Conservation (phyloP, 495 filamentous ascomycete species). For the Parachaetomium inaequale region DNA sequence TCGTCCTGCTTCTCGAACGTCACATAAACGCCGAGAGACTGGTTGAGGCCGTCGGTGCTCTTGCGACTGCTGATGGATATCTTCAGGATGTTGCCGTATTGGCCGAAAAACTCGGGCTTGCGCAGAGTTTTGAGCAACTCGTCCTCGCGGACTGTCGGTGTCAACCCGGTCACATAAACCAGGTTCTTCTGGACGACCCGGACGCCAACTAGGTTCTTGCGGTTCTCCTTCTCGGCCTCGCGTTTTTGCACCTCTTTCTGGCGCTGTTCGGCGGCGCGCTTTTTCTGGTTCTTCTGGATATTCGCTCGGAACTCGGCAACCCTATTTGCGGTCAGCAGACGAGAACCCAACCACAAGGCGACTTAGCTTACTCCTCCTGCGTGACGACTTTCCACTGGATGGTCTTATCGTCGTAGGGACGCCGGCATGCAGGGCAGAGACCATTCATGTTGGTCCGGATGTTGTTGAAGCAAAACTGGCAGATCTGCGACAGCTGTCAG, state of each 20-base stretch:
- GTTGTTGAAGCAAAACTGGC: conserved; percentile 99
- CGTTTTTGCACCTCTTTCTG: conserved; percentile 94
- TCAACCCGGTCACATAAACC: conserved; percentile 94
- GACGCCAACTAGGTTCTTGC: conserved; percentile 91
- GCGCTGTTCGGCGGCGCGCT: conserved; percentile 75
- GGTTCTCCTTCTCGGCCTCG: conserved; percentile 89
- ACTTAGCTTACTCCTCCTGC: conserved; percentile 70
- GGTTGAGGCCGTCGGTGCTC: conserved; percentile 60
- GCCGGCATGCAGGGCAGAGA: conserved; percentile 90
- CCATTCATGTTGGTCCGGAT: conserved; percentile 95
- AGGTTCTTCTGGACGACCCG: conserved; percentile 97
- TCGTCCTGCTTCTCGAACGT: conserved; percentile 88
- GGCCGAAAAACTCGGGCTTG: conserved; percentile 88
- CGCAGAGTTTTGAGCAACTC: conserved; percentile 83
- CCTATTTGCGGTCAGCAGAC: conserved; percentile 38
- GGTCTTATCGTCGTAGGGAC: conserved; percentile 91
- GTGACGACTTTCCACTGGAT: conserved; percentile 94
- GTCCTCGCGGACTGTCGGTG: conserved; percentile 85
- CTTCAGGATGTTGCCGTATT: conserved; percentile 97
- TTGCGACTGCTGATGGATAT: conserved; percentile 98
- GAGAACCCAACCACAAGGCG: background rate
- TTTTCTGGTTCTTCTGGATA: conserved; percentile 82
- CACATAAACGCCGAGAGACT: conserved; percentile 93
- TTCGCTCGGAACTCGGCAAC: conserved; percentile 73
- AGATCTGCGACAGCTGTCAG: conserved; percentile 61